Base-by-base conservation (phyloP, 2,329 filamentous ascomycete genomes). In the Alternaria gansuensis region DNA sequence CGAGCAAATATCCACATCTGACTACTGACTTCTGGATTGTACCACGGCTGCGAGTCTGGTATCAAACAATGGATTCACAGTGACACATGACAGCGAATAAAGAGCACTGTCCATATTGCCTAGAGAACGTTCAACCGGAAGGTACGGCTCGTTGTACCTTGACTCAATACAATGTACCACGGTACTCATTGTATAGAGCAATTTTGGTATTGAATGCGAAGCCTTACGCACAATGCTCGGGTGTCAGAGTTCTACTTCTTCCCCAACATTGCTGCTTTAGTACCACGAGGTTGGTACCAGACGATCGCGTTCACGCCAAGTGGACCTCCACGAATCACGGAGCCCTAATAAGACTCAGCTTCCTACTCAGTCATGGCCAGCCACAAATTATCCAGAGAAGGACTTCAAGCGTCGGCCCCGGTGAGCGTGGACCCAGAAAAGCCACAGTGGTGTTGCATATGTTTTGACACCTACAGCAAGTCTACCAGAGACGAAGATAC, bases 371-470 rank as follows among this genome's bases (percentile, higher is more conserved):
- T 37, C 24, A 41, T 55, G 33, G 29, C 28, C 43, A 51, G 45
- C 50, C 46, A 54, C 17, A 28, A 39, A 21, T 13, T 23, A 23
- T 45, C 45, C 34, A 41, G 41, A 46, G n/a, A 33, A 46, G 40
- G 29, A 29, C n/a, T 13, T 37, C 39, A 41, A 48, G 17, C 49
- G 49, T 44, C 45, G 14, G n/a, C 24, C 29, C 53, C 55, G 50
- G 57, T 61, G 55, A 59, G 34, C 23, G 31, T 37, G 17, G 52
- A 29, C 13, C 24, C 36, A 29, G 36, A 61, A 9, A 49, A 57
- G 34, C 44, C 33, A 26, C 26, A 40, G 17, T 51, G 45, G 34
- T 68, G 63, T 41, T 63, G 44, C 40, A 68, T 60, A 26, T 69
- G 62, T 44, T 65, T 58, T 33, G 41, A 56, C 33, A 24, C 55